Evolutionary conservation across 129 eudicot genomes (phyloP), one percentile per base, ranked within the genome.

Genomic region (Scalesia atractyloides): DNA sequence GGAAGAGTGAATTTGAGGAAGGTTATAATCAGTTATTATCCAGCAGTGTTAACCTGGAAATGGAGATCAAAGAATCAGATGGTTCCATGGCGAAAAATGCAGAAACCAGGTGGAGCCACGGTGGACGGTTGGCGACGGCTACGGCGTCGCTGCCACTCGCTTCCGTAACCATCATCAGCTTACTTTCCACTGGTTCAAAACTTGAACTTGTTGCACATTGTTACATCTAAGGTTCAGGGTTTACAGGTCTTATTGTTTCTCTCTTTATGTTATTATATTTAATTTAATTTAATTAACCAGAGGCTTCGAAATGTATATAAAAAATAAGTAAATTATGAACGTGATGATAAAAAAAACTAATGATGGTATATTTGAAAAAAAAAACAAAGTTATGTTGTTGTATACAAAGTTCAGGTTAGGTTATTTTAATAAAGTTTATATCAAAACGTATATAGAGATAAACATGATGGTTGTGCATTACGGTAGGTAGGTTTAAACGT

Each of bases 51-150:
- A 67, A 86, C 98, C 86, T 84, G 53, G 95, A 89, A 36, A 87
- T 46, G 49, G 95, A 85, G 56, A 93, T 75, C 37, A 89, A 70
- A 68, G 79, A 80, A 65, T 84, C 81, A 39, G 95, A 82, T 15
- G 98, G 87, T 77, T 89, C 98, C 96, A 89, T 83, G 62, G 98
- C 87, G 14, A 87, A 89, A 70, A 93, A 93, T 24, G 98, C 95
- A 19, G 90, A 82, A 69, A 85, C 33, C 76, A 89, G 76, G 66
- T 85, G 80, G 51, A 83, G 83, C 74, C 74, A 79, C 10, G 86
- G 81, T 61, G 83, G 81, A 43, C 20, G 72, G 19, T 78, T 52
- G n/a, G 36, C 36, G 36, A 80, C 80, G 1, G 71, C 80, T 16
- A 71, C 79, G 0, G 61, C 82, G 22, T 84, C 76, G 49, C 57